phyloP scores from a whole-genome alignment of 768 basidiomycete genomes.

The Phanerodontia chrysosporium region DNA sequence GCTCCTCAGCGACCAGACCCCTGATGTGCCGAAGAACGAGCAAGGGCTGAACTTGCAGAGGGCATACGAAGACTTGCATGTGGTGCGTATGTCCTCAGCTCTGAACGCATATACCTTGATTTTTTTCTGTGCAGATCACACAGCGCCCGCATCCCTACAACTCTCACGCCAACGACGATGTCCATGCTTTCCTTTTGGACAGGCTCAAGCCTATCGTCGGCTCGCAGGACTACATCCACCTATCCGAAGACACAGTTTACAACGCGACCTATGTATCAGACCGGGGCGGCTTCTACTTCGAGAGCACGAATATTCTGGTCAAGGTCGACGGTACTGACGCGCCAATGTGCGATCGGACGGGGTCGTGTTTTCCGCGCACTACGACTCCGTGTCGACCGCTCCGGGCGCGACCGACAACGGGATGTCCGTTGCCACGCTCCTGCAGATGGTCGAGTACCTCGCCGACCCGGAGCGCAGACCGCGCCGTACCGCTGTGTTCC shows the following conservation, averaged over 20 bases:
- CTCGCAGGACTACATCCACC: slow-evolving; percentile 40
- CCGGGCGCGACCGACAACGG: slow-evolving; percentile 77
- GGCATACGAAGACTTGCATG: slow-evolving; percentile 57
- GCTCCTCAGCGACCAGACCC: slow-evolving; percentile 44
- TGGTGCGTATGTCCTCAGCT: slow-evolving; percentile 33
- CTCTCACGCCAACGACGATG: slow-evolving; percentile 70
- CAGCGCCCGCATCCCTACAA: slow-evolving; percentile 72
- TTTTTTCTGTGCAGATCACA: slow-evolving; percentile 54
- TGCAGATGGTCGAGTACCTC: slow-evolving; percentile 55
- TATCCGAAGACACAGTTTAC: slow-evolving; percentile 47
- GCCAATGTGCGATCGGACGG: slow-evolving; percentile 29
- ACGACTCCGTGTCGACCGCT: slow-evolving; percentile 74
- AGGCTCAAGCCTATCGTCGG: slow-evolving; percentile 47
- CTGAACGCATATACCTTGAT: not conserved
- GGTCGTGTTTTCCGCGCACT: slow-evolving; percentile 77
- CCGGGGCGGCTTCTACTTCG: slow-evolving; percentile 44
- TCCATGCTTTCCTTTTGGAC: slow-evolving; percentile 54
- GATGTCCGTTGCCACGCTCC: slow-evolving; percentile 62
- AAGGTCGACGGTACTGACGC: slow-evolving; percentile 53
- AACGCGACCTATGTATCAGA: slow-evolving; percentile 39
- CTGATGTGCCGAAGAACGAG: slow-evolving; percentile 37
- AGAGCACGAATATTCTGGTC: slow-evolving; percentile 64
- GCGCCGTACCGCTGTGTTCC: slow-evolving; percentile 66
- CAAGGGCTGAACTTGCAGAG: slow-evolving; percentile 41
- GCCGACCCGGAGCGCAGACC: slow-evolving; percentile 37